These are phyloP conservation scores for Aspergillus pseudoglaucus DNA, from an alignment of 2,329 filamentous ascomycete genomes.

Conservation along the genomic window DNA sequence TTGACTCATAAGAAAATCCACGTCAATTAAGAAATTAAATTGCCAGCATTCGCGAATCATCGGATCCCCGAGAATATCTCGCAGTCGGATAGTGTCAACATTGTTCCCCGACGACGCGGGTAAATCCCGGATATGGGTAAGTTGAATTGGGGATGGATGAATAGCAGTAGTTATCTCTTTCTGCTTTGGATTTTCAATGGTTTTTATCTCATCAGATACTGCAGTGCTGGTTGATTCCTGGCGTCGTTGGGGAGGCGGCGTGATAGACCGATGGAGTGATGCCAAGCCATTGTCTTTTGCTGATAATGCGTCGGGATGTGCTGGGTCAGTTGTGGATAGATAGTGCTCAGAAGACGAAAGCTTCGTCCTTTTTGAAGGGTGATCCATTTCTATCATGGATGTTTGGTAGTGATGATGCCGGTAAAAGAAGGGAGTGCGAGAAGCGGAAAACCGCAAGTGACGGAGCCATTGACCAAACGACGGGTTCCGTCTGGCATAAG, in stretches of 20 bases:
- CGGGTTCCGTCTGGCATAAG: conserved; percentile 67
- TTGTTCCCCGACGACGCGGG: conserved; percentile 51
- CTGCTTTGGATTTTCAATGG: not conserved
- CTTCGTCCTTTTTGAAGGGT: conserved; percentile 10
- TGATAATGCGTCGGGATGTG: not conserved
- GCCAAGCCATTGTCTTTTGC: conserved; percentile 6
- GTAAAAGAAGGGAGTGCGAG: conserved; percentile 38
- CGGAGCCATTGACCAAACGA: conserved; percentile 47
- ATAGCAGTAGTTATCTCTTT: not conserved
- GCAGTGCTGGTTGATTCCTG: not conserved
- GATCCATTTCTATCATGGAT: conserved; percentile 2
- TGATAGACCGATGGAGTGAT: conserved; percentile 27
- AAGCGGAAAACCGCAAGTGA: conserved; percentile 12
- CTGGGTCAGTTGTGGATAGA: not conserved
- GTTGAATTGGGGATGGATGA: conserved; percentile 60
- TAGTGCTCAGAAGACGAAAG: conserved; percentile 1
- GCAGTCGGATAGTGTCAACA: conserved; percentile 57
- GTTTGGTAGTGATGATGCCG: not conserved
- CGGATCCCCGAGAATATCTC: conserved; percentile 66
- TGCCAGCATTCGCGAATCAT: conserved; percentile 60
- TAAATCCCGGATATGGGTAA: conserved; percentile 64
- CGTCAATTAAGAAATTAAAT: conserved; percentile 51
- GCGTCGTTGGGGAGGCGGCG: conserved; percentile 15
- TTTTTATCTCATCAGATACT: not conserved
- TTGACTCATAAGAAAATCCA: conserved; percentile 56